Evolutionary conservation across 2,329 filamentous ascomycete genomes (phyloP), one percentile per base, ranked within the genome.

Genomic region (Lachnellula suecica): DNA sequence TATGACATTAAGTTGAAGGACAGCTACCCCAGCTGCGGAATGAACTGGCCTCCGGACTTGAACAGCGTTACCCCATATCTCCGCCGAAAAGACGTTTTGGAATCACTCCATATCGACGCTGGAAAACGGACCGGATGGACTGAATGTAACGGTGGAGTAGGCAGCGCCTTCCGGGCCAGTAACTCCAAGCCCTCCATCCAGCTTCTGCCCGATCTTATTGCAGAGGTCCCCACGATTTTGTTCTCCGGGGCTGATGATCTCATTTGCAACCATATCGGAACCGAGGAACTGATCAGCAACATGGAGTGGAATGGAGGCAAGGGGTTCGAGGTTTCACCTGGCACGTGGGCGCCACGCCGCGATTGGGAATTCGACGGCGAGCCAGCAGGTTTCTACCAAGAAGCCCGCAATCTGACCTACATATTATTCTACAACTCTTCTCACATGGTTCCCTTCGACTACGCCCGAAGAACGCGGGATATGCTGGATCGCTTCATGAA

Each of bases 401-500:
- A 91, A 68, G 93, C 94, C 2, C 85, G 95, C 59, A 99, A 99
- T 72, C 74, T 99, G 56, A 97, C 94, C 1, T 99, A 99, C 67
- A 86, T 99, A 27, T 79, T 95, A 37, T 96, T 97, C 73, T 90
- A 96, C 76, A 96, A 99, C 70, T 85, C 91, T 15, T 96, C 89
- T 45, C 94, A 99, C 71, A 99, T 99, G 94, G 94, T 99, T 1
- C 95, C 94, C 1, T 97, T 94, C 66, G 93, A 99, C 71, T 89
- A 88, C 63, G 87, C 93, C 1, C 85, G 91, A 44, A 87, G 91
- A 55, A 88, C 86, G 19, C 84, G 93, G 56, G 94, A 97, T 69
- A 99, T 99, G 94, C 84, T 99, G 15, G 93, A 99, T 71, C 88
- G 94, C 37, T 96, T 99, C 73, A 91, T 97, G 81, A 83, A 84